Evolutionary conservation across 441 rosid genomes (phyloP), one percentile per base, ranked within the genome.

Genomic region (Brassica hybrid): DNA sequence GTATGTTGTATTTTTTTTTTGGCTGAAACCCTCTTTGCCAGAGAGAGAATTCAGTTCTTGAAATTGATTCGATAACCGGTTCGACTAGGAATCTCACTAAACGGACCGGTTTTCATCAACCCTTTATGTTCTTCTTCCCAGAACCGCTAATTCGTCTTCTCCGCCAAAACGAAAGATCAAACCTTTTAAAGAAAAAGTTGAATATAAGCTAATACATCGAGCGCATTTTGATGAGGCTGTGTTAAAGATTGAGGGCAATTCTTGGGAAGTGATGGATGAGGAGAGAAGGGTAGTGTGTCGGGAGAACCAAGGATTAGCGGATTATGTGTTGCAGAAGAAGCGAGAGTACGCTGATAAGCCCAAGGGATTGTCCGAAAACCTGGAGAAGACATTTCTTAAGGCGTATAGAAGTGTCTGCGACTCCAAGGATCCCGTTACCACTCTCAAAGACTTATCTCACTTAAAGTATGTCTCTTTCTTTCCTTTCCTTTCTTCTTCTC

Each of bases 361-460:
- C 6, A 88, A 88, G 78, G 98, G 96, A 67, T 73, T 95, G 67
- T 86, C 94, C 1, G 94, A 90, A 71, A 91, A 90, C 69, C 11
- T 72, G 3, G 91, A 89, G 48, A 76, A 34, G 77, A 91, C 88
- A 45, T 88, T 95, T 41, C 67, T 86, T 11, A 91, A 86, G 79
- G 97, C 93, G 23, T 86, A 84, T 72, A 79, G 34, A 76, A 88
- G 81, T 43, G 77, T 90, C 13, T 93, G 97, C 80, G 82, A 74
- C n/a, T 71, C 91, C 23, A 82, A 84, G 64, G 77, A 71, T 67
- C 89, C 91, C 25, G 87, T 92, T 64, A 76, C 64, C 62, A 84
- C 88, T 14, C 91, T 92, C 82, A 94, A 88, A 78, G 94, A 91
- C 48, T 84, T 94, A 67, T 89, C 93, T 59, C 86, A 76, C 69